These are phyloP conservation scores for Citrullus colocynthis DNA, from an alignment of 306 rosid species.

Conservation along the genomic window DNA sequence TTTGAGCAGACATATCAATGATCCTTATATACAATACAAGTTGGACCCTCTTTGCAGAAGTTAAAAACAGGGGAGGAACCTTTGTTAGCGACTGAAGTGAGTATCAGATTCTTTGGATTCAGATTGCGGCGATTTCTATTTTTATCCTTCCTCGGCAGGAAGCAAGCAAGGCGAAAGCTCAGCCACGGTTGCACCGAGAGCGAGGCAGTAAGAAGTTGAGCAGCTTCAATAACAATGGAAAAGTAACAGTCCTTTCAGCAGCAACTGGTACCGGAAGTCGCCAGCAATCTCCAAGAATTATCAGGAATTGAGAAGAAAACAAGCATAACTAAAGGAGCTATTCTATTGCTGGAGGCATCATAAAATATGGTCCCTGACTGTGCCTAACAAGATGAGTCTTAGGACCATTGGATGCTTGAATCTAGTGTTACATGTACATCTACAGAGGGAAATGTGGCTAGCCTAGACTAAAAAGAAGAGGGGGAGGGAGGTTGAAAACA, in stretches of 20 bases:
- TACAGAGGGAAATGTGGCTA: neutral
- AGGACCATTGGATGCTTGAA: constrained; percentile 9
- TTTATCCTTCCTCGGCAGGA: neutral
- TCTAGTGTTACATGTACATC: constrained; percentile 9
- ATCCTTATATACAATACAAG: constrained; percentile 3
- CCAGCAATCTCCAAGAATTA: neutral
- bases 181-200: neutral
- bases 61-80: neutral
- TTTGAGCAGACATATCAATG: constrained; percentile 1
- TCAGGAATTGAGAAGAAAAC: neutral
- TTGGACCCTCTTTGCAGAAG: neutral
- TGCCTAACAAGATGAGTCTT: constrained; percentile 4
- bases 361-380: constrained; percentile 3
- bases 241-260: neutral
- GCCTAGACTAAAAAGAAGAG: neutral
- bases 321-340: constrained; percentile 5
- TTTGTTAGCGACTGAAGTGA: constrained; percentile 4
- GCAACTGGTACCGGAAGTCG: neutral
- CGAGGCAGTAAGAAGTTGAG: neutral
- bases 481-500: neutral
- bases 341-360: constrained; percentile 4
- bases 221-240: neutral
- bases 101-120: neutral
- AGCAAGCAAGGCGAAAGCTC: neutral
- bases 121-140: neutral